Base-by-base conservation (phyloP, 805 yeast genomes). In the Starmerella bombi region DNA sequence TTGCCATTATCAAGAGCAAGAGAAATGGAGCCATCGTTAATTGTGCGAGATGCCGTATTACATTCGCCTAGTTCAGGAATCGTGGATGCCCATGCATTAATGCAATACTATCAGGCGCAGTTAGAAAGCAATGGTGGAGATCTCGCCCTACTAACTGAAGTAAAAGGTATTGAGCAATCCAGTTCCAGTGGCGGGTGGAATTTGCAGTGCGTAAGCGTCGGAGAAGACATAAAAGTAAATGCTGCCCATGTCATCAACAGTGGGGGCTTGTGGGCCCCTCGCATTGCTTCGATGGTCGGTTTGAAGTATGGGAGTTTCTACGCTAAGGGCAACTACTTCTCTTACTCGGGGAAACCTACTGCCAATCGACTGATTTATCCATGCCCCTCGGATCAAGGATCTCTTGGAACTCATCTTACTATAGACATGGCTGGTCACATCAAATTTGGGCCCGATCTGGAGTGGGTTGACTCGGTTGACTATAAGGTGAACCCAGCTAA, bases 401-500 rank as follows among this genome's bases (percentile, higher is more conserved):
- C 93, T 0, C 63, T 86, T 41, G 96, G 96, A 0, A 81, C 91
- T 0, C 96, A 85, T 62, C 61, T 86, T 46, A 85, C 96, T 0
- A 62, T 86, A 23, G 93, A 82, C 52, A 59, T 85, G 40, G 85
- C 80, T 3, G 91, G 93, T 0, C 77, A 76, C 49, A 60, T 85
- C 21, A 70, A 72, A 48, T 85, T 85, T 56, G 96, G 96, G 0
- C 95, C 95, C 0, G 94, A 86, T 56, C 59, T 83, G 31, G 91
- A 84, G 57, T 84, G 93, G 82, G 73, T 80, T 2, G 70, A 52
- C 8, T 35, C 48, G 4, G 37, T 41, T 7, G 62, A 60, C 36
- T 52, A 59, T 2, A 36, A 34, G 14, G 60, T 59, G 5, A 58
- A 50, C 28, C 45, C 44, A 7, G 34, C 52, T 1, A 78, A 78